Evolutionary conservation across 495 filamentous ascomycete species (phyloP).

Genomic region (Penicillium desertorum): DNA sequence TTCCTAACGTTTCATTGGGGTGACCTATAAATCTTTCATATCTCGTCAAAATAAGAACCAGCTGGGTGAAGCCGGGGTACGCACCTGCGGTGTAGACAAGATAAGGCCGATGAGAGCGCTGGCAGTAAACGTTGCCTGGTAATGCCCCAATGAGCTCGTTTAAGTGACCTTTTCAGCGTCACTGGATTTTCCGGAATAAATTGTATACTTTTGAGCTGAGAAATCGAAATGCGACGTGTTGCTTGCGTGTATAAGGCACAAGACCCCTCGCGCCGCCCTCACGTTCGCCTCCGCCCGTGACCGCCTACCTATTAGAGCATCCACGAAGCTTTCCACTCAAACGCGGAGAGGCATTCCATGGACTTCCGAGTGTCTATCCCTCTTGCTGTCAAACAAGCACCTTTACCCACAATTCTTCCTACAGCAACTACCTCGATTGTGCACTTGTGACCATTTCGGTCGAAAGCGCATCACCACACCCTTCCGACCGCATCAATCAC

Average conservation of each 20-base stretch:
- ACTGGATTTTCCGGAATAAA: not conserved
- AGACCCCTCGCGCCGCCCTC: constrained; percentile 11
- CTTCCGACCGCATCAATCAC: constrained; percentile 16
- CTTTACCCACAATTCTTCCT: constrained; percentile 11
- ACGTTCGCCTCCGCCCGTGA: constrained; percentile 14
- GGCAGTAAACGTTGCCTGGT: not conserved
- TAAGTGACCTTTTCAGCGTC: not conserved
- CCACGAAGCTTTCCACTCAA: constrained; percentile 31
- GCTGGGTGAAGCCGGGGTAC: not conserved
- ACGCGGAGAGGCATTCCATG: constrained; percentile 24
- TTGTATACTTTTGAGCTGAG: not conserved
- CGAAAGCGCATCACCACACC: constrained; percentile 23
- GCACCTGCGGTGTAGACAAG: not conserved
- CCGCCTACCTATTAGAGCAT: constrained; percentile 31
- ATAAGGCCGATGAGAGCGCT: not conserved
- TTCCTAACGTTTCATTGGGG: constrained; percentile 51
- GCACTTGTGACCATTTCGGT: constrained; percentile 16
- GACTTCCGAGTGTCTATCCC: constrained; percentile 15
- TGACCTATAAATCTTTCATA: not conserved
- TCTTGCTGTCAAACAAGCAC: constrained; percentile 19
- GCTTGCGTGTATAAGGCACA: not conserved
- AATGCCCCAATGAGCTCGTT: not conserved
- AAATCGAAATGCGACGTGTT: not conserved
- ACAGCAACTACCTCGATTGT: constrained; percentile 7
- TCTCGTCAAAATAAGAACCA: not conserved